Base-by-base conservation (phyloP, 208 protist genomes). In the Trypanosoma melophagium region DNA sequence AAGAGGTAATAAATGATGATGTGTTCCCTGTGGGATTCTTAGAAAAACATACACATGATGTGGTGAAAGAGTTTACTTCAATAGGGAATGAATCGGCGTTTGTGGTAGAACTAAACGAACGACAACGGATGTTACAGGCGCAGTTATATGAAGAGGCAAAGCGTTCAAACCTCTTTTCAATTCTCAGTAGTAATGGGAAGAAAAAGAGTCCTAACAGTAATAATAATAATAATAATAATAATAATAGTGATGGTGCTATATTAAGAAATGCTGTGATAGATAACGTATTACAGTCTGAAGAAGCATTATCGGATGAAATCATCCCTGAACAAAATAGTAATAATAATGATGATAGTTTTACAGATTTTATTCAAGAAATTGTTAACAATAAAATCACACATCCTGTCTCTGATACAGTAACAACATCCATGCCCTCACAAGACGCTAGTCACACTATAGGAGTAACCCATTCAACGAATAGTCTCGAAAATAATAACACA, bases 131-230 rank as follows among this genome's bases (percentile, higher is more conserved):
- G 14, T 47, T 71, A 25, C 66, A 71, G 45, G 31, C n/a, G 7
- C 54, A 58, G 28, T 52, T 71, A 2, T 71, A 58, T 40, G 52
- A 71, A 40, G 66, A 71, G 56, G 66, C 66, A 16, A 71, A 64
- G 45, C 47, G 59, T 17, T 42, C 13, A 31, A 45, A 64, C 17
- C 1, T 71, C 8, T 71, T 71, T 24, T 42, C 52, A 3, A 17
- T n/a, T 12, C 3, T 38, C 3, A 16, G 10, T 28, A n/a, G 24
- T 17, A 35, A 35, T 1, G 5, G 5, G 28, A 35, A 35, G 28
- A 35, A 35, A 1, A 35, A 35, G 1, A 54, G 50, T 41, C 14
- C 10, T n/a, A 41, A 13, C 45, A 35, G 31, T 19, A 60, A 45
- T 44, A 60, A 17, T 55, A 35, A 19, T 25, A 35, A 55, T 35